Conservation (phyloP, 2,329 filamentous ascomycete genomes). For the Byssochlamys sp. region DNA sequence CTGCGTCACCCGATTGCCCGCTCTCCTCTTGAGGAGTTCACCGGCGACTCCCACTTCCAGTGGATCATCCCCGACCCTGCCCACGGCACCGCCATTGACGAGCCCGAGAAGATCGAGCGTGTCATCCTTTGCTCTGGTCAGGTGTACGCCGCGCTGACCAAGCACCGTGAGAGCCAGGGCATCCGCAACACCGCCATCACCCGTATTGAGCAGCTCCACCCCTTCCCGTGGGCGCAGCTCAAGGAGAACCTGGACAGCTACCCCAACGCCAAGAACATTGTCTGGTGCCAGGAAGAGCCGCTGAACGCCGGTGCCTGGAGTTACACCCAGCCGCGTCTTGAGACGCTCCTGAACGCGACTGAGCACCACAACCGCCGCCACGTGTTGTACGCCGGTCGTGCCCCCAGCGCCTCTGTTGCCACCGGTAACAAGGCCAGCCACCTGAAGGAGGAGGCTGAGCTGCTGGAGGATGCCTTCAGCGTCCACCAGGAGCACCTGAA, state of each 20-base stretch:
- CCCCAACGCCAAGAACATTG: constrained; percentile 92
- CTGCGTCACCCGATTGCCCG: constrained; percentile 88
- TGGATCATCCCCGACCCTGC: constrained; percentile 91
- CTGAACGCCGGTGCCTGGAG: constrained; percentile 95
- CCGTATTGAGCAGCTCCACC: constrained; percentile 92
- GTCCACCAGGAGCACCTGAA: constrained; percentile 58
- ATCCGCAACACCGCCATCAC: constrained; percentile 88
- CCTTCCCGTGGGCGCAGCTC: constrained; percentile 95
- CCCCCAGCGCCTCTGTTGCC: constrained; percentile 85
- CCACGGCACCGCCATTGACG: constrained; percentile 65
- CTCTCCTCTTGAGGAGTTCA: constrained; percentile 83
- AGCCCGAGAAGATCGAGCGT: constrained; percentile 79
- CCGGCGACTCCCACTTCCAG: constrained; percentile 81
- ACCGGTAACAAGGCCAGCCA: constrained; percentile 84
- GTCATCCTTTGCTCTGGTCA: constrained; percentile 92
- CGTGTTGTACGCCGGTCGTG: constrained; percentile 92
- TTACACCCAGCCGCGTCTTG: constrained; percentile 92
- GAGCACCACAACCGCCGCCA: constrained; percentile 84
- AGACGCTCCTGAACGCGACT: constrained; percentile 89
- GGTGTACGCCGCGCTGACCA: constrained; percentile 80
- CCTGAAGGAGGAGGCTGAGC: constrained; percentile 81
- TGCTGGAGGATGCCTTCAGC: constrained; percentile 57
- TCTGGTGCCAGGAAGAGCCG: constrained; percentile 96
- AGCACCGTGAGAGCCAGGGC: constrained; percentile 78
- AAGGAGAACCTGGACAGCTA: constrained; percentile 95